Evolutionary conservation across 208 protist genomes (phyloP).

Genomic region (Trypanosoma grayi): DNA sequence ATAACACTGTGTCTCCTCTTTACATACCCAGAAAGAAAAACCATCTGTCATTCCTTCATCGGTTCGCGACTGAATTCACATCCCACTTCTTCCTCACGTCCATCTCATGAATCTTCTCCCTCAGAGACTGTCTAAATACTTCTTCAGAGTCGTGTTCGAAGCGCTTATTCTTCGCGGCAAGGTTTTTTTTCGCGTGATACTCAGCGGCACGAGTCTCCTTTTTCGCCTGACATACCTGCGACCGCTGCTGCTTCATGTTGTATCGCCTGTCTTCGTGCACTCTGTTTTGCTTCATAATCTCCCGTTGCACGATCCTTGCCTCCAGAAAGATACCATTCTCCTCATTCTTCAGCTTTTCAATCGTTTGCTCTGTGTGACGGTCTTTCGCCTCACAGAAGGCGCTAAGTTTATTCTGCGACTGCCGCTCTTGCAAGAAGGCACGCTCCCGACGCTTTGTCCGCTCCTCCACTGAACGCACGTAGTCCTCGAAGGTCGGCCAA

Average conservation of each 20-base stretch:
- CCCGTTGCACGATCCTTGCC: background rate
- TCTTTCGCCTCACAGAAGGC: conserved; percentile 9
- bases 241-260: conserved; percentile 16
- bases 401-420: conserved; percentile 1
- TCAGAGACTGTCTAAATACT: conserved; percentile 24
- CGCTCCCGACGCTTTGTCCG: background rate
- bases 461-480: conserved; percentile 19
- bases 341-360: conserved; percentile 14
- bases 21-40: background rate
- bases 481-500: conserved; percentile 21
- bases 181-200: conserved; percentile 8
- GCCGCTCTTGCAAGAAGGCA: background rate
- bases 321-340: conserved; percentile 17
- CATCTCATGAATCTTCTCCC: conserved; percentile 29
- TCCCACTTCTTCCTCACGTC: conserved; percentile 33
- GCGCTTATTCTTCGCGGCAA: conserved; percentile 14
- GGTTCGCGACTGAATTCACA: conserved; percentile 8
- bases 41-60: background rate
- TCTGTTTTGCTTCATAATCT: conserved; percentile 22
- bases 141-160: conserved; percentile 36
- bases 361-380: conserved; percentile 6
- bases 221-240: background rate
- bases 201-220: conserved; percentile 17
- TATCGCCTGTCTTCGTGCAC: conserved; percentile 15
- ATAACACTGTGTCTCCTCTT: background rate